These are phyloP conservation scores for Gyrodon lividus DNA, from an alignment of 768 basidiomycete species.

Conservation along the genomic window DNA sequence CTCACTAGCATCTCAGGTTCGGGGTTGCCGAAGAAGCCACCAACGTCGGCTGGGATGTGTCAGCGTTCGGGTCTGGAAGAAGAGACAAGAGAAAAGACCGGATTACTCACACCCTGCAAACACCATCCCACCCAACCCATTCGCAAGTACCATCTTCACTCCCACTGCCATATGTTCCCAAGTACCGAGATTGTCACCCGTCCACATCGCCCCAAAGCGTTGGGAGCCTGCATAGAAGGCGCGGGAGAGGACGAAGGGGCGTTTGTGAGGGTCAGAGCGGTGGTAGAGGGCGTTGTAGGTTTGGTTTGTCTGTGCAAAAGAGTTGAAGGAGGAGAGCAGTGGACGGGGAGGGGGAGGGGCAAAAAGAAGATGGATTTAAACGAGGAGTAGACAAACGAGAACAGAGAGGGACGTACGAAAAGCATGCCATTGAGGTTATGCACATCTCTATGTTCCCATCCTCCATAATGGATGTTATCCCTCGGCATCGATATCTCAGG, in stretches of 20 bases:
- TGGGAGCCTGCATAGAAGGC: slow-evolving; percentile 96
- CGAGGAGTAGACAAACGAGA: background rate
- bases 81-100: slow-evolving; percentile 3
- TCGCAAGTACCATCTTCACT: slow-evolving; percentile 88
- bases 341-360: too few relatives aligned
- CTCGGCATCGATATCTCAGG: slow-evolving; percentile 88
- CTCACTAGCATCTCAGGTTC: slow-evolving; percentile 91
- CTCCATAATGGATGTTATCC: slow-evolving; percentile 81
- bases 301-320: slow-evolving; percentile 64
- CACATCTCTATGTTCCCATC: slow-evolving; percentile 97
- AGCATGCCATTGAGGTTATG: slow-evolving; percentile 99
- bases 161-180: slow-evolving; percentile 98
- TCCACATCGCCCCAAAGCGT: slow-evolving; percentile 97
- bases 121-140: slow-evolving; percentile 86
- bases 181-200: slow-evolving; percentile 94
- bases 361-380: background rate
- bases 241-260: slow-evolving; percentile 95
- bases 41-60: slow-evolving; percentile 82
- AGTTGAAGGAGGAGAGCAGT: background rate
- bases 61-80: background rate
- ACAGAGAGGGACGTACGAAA: slow-evolving; percentile 49
- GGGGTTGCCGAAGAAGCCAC: slow-evolving; percentile 98
- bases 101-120: slow-evolving; percentile 80
- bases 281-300: slow-evolving; percentile 77
- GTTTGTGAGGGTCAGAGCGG: slow-evolving; percentile 70